A percentile compares a stretch with the other conserved stretches of the same genome.
Evolutionary conservation across 2,329 filamentous ascomycete genomes (phyloP).

Genomic region (Raffaelea ambrosiae): DNA sequence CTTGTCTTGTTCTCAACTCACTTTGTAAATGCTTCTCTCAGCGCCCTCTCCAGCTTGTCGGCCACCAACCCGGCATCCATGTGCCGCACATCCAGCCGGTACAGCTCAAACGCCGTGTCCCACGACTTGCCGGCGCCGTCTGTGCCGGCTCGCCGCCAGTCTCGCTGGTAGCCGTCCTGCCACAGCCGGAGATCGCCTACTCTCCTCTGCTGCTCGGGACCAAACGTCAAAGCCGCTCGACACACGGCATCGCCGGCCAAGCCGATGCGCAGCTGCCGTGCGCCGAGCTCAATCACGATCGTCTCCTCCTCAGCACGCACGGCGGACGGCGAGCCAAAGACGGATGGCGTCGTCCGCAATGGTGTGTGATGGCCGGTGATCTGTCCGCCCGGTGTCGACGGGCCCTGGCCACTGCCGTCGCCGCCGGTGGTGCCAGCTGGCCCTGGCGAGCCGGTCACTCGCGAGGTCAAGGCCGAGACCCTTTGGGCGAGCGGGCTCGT

Average conservation of each 20-base stretch:
- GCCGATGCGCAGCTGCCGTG: slow-evolving; percentile 69
- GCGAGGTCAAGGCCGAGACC: too few relatives aligned
- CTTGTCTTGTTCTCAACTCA: slow-evolving; percentile 35
- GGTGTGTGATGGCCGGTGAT: slow-evolving; percentile 56
- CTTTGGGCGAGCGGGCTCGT: slow-evolving; percentile 44
- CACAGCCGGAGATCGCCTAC: slow-evolving; percentile 75
- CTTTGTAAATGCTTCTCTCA: slow-evolving; percentile 77
- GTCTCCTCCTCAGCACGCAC: slow-evolving; percentile 73
- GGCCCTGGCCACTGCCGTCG: slow-evolving; percentile 1
- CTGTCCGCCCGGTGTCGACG: slow-evolving; percentile 12
- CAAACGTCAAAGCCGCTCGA: slow-evolving; percentile 62
- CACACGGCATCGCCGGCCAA: slow-evolving; percentile 78
- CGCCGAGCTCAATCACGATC: slow-evolving; percentile 74
- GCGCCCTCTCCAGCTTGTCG: slow-evolving; percentile 76
- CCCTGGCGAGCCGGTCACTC: background rate
- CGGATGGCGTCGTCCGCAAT: slow-evolving; percentile 41
- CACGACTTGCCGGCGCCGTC: slow-evolving; percentile 37
- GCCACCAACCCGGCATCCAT: slow-evolving; percentile 71
- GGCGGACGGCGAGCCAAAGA: slow-evolving; percentile 51
- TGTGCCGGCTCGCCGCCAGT: slow-evolving; percentile 29
- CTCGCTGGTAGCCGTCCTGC: slow-evolving; percentile 42
- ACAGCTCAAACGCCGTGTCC: slow-evolving; percentile 64
- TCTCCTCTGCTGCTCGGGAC: slow-evolving; percentile 66
- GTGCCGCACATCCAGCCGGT: slow-evolving; percentile 64
- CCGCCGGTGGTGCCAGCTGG: background rate